Percentiles rank a stretch among this genome's conserved stretches.
phyloP scores from a whole-genome alignment of 1,139 yeast species.

The Yamadazyma aaseri region DNA sequence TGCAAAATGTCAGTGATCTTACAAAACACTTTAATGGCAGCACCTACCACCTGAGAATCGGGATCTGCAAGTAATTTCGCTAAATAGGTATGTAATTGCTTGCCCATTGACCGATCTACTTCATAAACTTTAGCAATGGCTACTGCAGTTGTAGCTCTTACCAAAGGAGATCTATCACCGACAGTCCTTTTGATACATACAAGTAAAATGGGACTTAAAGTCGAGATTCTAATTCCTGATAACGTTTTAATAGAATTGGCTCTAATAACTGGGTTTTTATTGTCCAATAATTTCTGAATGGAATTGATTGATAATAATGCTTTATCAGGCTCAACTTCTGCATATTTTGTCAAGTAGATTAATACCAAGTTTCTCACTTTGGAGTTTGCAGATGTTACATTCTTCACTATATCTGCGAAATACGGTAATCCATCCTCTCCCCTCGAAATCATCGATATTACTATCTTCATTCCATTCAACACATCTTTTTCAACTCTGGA shows the following conservation, averaged over 20 bases:
- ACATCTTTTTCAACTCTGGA: slow-evolving; percentile 73
- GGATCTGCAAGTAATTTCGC: slow-evolving; percentile 59
- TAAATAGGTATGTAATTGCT: slow-evolving; percentile 51
- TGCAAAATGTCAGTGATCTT: slow-evolving; percentile 27
- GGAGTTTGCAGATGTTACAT: slow-evolving; percentile 69
- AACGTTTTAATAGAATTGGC: slow-evolving; percentile 76
- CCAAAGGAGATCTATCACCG: slow-evolving; percentile 73
- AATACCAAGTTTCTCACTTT: slow-evolving; percentile 78
- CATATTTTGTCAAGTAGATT: slow-evolving; percentile 71
- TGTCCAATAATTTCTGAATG: slow-evolving; percentile 78
- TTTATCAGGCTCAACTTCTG: slow-evolving; percentile 83
- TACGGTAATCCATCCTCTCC: slow-evolving; percentile 62
- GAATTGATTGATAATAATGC: slow-evolving; percentile 89
- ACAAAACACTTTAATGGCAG: slow-evolving; percentile 61
- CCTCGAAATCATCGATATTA: slow-evolving; percentile 62
- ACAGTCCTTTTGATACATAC: slow-evolving; percentile 70
- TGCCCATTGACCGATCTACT: slow-evolving; percentile 30
- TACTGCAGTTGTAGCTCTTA: slow-evolving; percentile 76
- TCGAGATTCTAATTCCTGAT: slow-evolving; percentile 75
- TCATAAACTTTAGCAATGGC: slow-evolving; percentile 67
- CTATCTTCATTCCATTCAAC: slow-evolving; percentile 72
- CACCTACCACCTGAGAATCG: slow-evolving; percentile 64
- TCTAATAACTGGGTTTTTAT: slow-evolving; percentile 65
- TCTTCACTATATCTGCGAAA: slow-evolving; percentile 88
- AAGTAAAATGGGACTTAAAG: slow-evolving; percentile 75